Base-by-base conservation (phyloP, 768 basidiomycete genomes). In the Nidularia pulvinata region DNA sequence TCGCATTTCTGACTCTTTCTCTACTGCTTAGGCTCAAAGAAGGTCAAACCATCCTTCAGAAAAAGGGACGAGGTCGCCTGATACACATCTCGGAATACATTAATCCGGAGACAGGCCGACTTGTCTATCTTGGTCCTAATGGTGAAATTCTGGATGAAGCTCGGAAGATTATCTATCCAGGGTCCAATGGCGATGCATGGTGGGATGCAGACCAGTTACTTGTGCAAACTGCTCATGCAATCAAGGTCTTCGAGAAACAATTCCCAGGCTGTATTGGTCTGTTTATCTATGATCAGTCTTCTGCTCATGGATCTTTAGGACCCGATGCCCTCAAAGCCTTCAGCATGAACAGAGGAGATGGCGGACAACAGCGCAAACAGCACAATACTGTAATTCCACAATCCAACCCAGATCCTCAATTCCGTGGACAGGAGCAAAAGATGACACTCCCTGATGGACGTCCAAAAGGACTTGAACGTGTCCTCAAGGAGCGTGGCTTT, bases 61-160 rank as follows among this genome's bases (percentile, higher is more conserved):
- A 69, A 47, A 74, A 78, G 53, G 65, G 69, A 6, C 55, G 59
- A 10, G 73, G 75, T 2, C 53, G 57, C 1, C 52, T 71, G 7
- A 73, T 73, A 30, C 60, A 75, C 64, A 63, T 75, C 6, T 76
- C 72, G 2, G 68, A 70, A 46, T 76, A 74, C 53, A 68, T 76
- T 19, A 19, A 19, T 19, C 19, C 19, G 1, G 19, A 19, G 19
- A 19, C 19, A 19, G 19, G 19, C 19, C 48, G 63, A 62, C 62
- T 74, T 14, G 54, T 67, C 42, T 33, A 59, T 3, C 39, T 33
- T 1, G 58, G 69, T 55, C 19, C 42, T 7, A 33, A 60, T 53
- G 71, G 72, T 1, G 46, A 51, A 0, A 57, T 73, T 47, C n/a
- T 61, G 1, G 25, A 60, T 4, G 68, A 76, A 49, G 70, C 76